Base-by-base conservation (phyloP, 2,329 filamentous ascomycete species). In the Colletotrichum australisinense region DNA sequence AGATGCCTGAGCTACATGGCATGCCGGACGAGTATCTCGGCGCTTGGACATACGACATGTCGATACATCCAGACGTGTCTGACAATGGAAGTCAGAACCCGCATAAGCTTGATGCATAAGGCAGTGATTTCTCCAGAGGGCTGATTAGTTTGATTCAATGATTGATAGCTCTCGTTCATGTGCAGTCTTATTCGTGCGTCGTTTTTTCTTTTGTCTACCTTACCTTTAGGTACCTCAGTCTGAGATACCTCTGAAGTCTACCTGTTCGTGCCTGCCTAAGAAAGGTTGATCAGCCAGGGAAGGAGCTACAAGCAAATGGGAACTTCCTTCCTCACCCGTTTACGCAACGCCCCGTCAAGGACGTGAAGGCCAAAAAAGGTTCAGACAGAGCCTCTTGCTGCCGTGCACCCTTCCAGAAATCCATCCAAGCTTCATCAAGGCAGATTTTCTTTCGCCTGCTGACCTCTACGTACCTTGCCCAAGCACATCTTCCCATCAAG, bases 361-460 rank as follows among this genome's bases (percentile, higher is more conserved):
- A 49, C 19, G 7, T 5, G 42, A 49, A 49, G 42, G 11, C 19
- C 6, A n/a, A 49, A 2, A 2, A 49, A 68, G 46, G 22, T 58
- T 58, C 30, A 38, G 52, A 53, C 22, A 8, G n/a, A 57, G 64
- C 53, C 22, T 69, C 6, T 24, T 32, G n/a, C 42, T 52, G 66
- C 28, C 22, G 35, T 42, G 22, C 30, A 22, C 30, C n/a, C 28
- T 49, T 16, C 16, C 4, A 12, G n/a, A 63, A 8, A 19, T 53
- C 24, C 30, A 42, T 42, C 55, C 35, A 38, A 71, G n/a, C 56
- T 67, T 70, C 53, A 22, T 60, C 53, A 56, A 65, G 70, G 35
- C 46, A 46, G 46, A 69, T 26, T 53, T 56, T 14, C n/a, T 32
- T 32, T 16, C 26, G 42, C 24, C 46, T 70, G 11, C 32, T 59